phyloP scores from a whole-genome alignment of 805 yeast genomes.

The Phaffomyces thermotolerans region DNA sequence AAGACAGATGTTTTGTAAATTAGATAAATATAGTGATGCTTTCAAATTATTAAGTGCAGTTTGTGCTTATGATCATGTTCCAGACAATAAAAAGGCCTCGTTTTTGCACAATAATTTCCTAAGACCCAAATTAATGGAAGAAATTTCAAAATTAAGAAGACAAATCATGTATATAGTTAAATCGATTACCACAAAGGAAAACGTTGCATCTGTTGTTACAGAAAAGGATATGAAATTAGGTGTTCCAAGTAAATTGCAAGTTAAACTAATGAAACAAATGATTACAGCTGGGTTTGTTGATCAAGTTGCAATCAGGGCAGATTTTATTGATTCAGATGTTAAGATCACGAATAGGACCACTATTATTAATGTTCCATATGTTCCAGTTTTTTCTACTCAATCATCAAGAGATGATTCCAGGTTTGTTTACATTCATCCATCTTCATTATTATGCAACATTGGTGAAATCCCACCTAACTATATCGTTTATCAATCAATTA shows the following conservation, averaged over 20 bases:
- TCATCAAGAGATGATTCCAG: constrained; percentile 37
- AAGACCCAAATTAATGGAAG: constrained; percentile 78
- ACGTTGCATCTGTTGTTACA: constrained; percentile 41
- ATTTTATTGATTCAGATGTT: constrained; percentile 56
- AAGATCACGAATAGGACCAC: constrained; percentile 49
- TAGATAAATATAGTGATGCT: constrained; percentile 73
- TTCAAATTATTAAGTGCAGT: constrained; percentile 70
- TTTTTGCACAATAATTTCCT: constrained; percentile 61
- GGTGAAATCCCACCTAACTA: constrained; percentile 77
- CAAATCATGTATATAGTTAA: constrained; percentile 76
- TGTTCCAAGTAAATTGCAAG: constrained; percentile 62
- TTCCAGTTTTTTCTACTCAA: constrained; percentile 40
- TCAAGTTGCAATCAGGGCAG: constrained; percentile 82
- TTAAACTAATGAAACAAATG: constrained; percentile 82
- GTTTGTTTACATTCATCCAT: constrained; percentile 72
- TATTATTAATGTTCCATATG: constrained; percentile 57
- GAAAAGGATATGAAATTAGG: constrained; percentile 45
- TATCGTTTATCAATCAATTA: constrained; percentile 65
- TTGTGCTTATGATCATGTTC: constrained; percentile 80
- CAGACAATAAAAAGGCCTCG: constrained; percentile 33
- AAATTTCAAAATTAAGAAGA: constrained; percentile 69
- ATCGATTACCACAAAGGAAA: constrained; percentile 52
- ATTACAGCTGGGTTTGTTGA: constrained; percentile 89
- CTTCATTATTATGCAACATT: constrained; percentile 49
- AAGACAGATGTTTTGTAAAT: constrained; percentile 49